phyloP scores from a whole-genome alignment of 192 early-diverging fungal genomes.

The Gonapodya prolifera region DNA sequence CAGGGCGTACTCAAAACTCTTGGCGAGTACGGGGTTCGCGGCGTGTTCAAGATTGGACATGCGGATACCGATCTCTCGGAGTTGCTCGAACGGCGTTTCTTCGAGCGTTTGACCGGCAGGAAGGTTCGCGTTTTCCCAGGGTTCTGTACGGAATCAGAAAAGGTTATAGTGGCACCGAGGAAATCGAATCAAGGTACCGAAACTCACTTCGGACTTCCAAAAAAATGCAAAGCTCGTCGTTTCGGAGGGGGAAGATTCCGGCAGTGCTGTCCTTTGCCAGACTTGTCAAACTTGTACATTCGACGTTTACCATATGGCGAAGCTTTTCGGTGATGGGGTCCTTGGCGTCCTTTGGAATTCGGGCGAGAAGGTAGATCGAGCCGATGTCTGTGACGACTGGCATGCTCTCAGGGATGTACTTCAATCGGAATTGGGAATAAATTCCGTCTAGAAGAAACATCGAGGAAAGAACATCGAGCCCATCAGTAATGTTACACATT shows the following conservation, averaged over 20 bases:
- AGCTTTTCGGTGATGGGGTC: neutral
- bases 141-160: neutral
- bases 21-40: neutral
- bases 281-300: neutral
- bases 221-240: slow-evolving; percentile 6
- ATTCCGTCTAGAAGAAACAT: neutral
- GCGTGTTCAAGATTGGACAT: neutral
- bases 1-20: neutral
- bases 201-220: slow-evolving; percentile 1
- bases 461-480: too few species aligned
- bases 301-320: neutral
- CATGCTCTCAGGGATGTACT: neutral
- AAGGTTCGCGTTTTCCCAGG: neutral
- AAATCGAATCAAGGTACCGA: neutral
- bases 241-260: neutral
- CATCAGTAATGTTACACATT: too few species aligned
- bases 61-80: neutral
- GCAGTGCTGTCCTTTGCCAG: neutral
- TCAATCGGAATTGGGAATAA: neutral
- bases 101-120: neutral
- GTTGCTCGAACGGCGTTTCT: neutral
- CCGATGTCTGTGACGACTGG: neutral
- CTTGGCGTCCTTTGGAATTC: neutral
- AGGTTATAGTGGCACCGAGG: neutral
- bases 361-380: neutral